Conservation (phyloP, 176 grass and related monocot genomes). For the Aechmea fasciata region DNA sequence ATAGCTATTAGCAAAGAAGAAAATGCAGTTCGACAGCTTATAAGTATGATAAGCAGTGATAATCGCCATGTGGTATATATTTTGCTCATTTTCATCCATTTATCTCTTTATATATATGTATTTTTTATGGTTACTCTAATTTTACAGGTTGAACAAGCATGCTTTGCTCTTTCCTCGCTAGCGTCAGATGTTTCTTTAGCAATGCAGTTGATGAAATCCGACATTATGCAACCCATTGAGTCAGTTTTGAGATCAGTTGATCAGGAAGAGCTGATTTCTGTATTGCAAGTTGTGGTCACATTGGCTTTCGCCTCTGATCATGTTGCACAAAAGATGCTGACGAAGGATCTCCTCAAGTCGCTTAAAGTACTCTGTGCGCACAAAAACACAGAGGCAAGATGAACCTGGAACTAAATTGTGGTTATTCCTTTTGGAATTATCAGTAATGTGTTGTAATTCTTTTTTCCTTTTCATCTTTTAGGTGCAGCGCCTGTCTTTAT, state of each 20-base stretch:
- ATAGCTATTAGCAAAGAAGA: constrained; percentile 90
- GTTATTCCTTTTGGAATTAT: constrained; percentile 24
- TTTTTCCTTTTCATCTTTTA: constrained; percentile 36
- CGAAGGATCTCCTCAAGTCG: constrained; percentile 81
- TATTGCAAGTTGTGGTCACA: constrained; percentile 79
- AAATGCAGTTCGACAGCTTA: constrained; percentile 80
- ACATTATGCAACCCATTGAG: constrained; percentile 97
- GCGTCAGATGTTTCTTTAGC: constrained; percentile 80
- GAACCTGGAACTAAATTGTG: constrained; percentile 26
- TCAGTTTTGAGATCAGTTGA: constrained; percentile 74
- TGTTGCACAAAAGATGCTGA: constrained; percentile 94
- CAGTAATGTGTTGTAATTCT: constrained; percentile 22
- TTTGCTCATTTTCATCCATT: not conserved
- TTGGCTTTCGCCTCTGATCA: constrained; percentile 93
- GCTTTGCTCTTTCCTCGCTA: constrained; percentile 80
- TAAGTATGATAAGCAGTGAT: constrained; percentile 96
- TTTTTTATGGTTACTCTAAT: not conserved
- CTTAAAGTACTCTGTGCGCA: constrained; percentile 88
- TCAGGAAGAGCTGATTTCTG: constrained; percentile 85
- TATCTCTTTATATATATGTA: not conserved
- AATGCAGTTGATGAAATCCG: constrained; percentile 84
- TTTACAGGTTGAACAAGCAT: constrained; percentile 90
- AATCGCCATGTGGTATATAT: constrained; percentile 82
- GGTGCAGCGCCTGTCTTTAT: constrained; percentile 90
- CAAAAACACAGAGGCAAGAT: constrained; percentile 82